Percentiles rank a stretch among this genome's conserved stretches.
Evolutionary conservation across 805 yeast genomes (phyloP).

Genomic region (Candida silvicultrix): DNA sequence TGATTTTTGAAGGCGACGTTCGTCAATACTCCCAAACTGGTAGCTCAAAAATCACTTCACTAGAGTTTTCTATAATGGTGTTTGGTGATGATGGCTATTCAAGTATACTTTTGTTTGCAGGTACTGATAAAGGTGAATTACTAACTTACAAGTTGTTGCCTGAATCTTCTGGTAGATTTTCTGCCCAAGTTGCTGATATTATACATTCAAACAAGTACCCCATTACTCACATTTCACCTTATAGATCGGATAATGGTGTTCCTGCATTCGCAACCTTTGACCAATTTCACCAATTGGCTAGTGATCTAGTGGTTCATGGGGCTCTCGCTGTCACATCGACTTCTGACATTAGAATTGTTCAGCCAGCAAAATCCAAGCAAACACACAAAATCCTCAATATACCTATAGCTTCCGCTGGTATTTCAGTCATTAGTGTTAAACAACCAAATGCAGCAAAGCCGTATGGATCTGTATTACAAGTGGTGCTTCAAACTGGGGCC

Average conservation of each 20-base stretch:
- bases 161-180: constrained; percentile 51
- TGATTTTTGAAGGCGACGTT: constrained; percentile 40
- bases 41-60: constrained; percentile 39
- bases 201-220: constrained; percentile 44
- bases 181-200: constrained; percentile 43
- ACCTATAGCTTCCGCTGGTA: constrained; percentile 40
- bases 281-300: constrained; percentile 49
- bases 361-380: constrained; percentile 54
- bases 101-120: constrained; percentile 66
- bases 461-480: constrained; percentile 42
- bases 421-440: constrained; percentile 34
- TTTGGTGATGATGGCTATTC: constrained; percentile 63
- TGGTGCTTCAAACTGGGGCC: constrained; percentile 39
- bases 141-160: constrained; percentile 63
- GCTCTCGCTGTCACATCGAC: constrained; percentile 48
- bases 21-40: constrained; percentile 18
- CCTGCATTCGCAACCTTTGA: constrained; percentile 60
- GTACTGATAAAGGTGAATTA: constrained; percentile 72
- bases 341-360: constrained; percentile 56
- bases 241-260: constrained; percentile 52
- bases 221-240: constrained; percentile 50
- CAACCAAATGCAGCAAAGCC: constrained; percentile 18
- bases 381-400: constrained; percentile 56
- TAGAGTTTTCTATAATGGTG: constrained; percentile 72
- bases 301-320: constrained; percentile 60